Evolutionary conservation across 1,284 basidiomycete species (phyloP).

Genomic region (Austroboletus novae-zelandiae): DNA sequence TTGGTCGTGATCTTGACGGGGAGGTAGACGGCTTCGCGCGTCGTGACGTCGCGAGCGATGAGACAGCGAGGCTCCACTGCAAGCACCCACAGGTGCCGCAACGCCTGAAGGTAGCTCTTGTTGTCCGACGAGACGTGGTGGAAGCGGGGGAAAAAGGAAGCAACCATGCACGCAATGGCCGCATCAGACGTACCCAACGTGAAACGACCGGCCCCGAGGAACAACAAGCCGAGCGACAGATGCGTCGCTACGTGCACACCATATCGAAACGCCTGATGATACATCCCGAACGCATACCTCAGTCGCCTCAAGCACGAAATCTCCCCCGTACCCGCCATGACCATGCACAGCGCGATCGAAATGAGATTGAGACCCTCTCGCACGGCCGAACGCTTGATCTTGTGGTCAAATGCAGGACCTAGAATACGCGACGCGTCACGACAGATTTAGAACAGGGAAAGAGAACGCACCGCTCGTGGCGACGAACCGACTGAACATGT

Average conservation of each 20-base stretch:
- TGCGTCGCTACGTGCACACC: constrained; percentile 91
- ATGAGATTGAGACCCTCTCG: constrained; percentile 87
- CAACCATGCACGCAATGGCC: constrained; percentile 86
- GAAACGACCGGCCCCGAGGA: constrained; percentile 91
- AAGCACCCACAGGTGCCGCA: constrained; percentile 94
- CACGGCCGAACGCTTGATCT: constrained; percentile 83
- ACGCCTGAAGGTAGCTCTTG: constrained; percentile 87
- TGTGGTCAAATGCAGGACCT: constrained; percentile 80
- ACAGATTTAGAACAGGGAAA: no score
- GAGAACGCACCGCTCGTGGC: constrained; percentile 56
- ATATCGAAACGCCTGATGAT: constrained; percentile 78
- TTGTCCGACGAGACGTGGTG: constrained; percentile 82
- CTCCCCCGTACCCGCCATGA: constrained; percentile 97
- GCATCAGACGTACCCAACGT: constrained; percentile 91
- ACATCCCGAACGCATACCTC: constrained; percentile 89
- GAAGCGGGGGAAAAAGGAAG: constrained; percentile 90
- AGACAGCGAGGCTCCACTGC: constrained; percentile 94
- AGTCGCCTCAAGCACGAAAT: constrained; percentile 87
- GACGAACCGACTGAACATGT: constrained; percentile 69
- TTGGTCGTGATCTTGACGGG: constrained; percentile 83
- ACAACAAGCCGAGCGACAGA: constrained; percentile 89
- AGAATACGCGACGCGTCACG: background rate
- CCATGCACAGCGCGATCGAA: constrained; percentile 81
- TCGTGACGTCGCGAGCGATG: constrained; percentile 88
- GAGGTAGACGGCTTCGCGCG: constrained; percentile 84